phyloP scores from a whole-genome alignment of 2,329 filamentous ascomycete genomes.

The Fusarium liriodendri region DNA sequence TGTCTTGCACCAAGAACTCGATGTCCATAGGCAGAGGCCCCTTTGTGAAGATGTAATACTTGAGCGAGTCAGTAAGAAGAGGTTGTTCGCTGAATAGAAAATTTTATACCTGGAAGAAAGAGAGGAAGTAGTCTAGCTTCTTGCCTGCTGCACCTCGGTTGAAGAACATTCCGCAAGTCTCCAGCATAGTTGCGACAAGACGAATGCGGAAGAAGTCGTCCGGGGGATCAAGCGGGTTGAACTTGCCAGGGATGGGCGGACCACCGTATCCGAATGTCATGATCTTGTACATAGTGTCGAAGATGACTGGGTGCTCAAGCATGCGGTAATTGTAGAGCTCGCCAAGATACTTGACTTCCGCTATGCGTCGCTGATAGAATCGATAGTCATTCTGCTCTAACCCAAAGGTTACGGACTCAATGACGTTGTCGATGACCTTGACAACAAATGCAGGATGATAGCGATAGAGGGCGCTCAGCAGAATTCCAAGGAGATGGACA shows the following conservation, averaged over 20 bases:
- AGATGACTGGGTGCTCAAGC: slow-evolving; percentile 94
- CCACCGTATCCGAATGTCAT: slow-evolving; percentile 92
- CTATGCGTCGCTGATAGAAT: slow-evolving; percentile 92
- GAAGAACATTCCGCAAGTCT: slow-evolving; percentile 97
- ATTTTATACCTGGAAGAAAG: slow-evolving; percentile 81
- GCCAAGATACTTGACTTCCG: slow-evolving; percentile 95
- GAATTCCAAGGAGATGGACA: slow-evolving; percentile 90
- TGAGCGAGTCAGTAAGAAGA: slow-evolving; percentile 20
- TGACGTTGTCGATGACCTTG: slow-evolving; percentile 88
- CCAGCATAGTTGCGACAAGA: slow-evolving; percentile 86
- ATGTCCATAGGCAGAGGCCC: slow-evolving; percentile 94
- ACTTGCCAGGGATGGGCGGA: slow-evolving; percentile 80
- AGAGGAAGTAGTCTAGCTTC: slow-evolving; percentile 97
- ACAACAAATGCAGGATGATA: slow-evolving; percentile 94
- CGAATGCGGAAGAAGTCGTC: slow-evolving; percentile 98
- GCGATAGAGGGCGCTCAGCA: slow-evolving; percentile 87
- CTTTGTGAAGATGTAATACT: slow-evolving; percentile 96
- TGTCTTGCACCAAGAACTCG: slow-evolving; percentile 95
- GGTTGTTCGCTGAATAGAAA: neutral
- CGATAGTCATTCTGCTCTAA: slow-evolving; percentile 98
- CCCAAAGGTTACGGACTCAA: slow-evolving; percentile 89
- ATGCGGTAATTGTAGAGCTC: slow-evolving; percentile 98
- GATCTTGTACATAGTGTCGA: slow-evolving; percentile 94
- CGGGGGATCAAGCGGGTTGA: slow-evolving; percentile 84
- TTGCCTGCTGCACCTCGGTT: slow-evolving; percentile 93